A percentile compares a stretch with the other conserved stretches of the same genome.
Evolutionary conservation across 2,329 filamentous ascomycete species (phyloP).

Genomic region (Gaeumannomyces sp.): DNA sequence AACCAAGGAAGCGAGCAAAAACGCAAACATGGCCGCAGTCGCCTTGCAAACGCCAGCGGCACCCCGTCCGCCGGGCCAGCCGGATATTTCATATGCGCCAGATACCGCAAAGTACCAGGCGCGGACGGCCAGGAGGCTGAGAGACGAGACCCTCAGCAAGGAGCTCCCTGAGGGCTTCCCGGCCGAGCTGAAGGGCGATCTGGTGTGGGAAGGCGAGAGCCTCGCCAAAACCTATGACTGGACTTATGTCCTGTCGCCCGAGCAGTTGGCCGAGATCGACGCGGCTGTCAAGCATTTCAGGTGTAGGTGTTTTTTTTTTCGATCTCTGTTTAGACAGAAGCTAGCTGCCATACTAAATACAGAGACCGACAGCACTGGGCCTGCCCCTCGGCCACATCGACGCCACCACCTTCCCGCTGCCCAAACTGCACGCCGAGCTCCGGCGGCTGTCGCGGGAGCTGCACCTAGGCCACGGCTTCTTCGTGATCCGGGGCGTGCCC

Average conservation of each 20-base stretch:
- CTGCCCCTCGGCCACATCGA: conserved; percentile 35
- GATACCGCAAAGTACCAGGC: conserved; percentile 47
- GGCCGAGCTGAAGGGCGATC: conserved; percentile 35
- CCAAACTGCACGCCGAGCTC: conserved; percentile 41
- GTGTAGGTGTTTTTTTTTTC: conserved; percentile 22
- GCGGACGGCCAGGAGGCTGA: conserved; percentile 37
- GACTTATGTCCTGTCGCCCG: conserved; percentile 41
- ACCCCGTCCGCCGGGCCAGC: conserved; percentile 37
- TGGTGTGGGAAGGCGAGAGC: conserved; percentile 52
- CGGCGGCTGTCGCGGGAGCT: conserved; percentile 47
- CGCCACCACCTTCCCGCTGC: conserved; percentile 49
- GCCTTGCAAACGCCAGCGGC: background rate
- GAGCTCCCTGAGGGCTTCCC: conserved; percentile 46
- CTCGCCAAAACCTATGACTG: conserved; percentile 44
- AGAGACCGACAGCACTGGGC: conserved; percentile 23
- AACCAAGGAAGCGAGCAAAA: conserved; percentile 49
- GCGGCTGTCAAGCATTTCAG: conserved; percentile 35
- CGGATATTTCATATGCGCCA: conserved; percentile 53
- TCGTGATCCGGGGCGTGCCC: conserved; percentile 52
- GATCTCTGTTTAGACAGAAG: no score
- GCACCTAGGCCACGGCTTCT: conserved; percentile 54
- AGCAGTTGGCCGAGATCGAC: conserved; percentile 44
- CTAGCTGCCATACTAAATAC: background rate
- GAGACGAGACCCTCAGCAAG: conserved; percentile 32
- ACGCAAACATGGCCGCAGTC: conserved; percentile 2